Evolutionary conservation across 148 eudicot species (phyloP).

Genomic region (Talinum fruticosum): DNA sequence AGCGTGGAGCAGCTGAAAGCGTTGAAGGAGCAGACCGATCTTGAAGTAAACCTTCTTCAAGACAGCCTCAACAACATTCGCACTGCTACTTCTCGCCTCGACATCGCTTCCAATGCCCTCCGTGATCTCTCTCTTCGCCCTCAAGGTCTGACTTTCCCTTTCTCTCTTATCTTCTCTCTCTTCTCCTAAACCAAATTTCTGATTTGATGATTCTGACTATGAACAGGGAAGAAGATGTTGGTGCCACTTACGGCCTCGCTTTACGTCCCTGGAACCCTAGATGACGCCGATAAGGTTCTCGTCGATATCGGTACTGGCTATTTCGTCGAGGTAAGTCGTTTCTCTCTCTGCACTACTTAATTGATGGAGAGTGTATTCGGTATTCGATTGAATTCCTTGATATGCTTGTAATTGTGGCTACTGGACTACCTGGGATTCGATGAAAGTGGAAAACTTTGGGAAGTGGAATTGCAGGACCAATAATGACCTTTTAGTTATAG

Average conservation of each 20-base stretch:
- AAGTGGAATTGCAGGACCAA: background rate
- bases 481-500: background rate
- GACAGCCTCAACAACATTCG: constrained; percentile 92
- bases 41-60: constrained; percentile 77
- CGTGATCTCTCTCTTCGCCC: constrained; percentile 84
- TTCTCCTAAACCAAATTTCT: background rate
- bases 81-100: constrained; percentile 85
- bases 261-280: constrained; percentile 83
- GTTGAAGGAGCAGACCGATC: constrained; percentile 75
- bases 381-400: background rate
- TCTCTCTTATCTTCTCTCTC: background rate
- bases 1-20: constrained; percentile 74
- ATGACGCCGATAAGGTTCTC: constrained; percentile 72
- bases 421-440: background rate
- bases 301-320: constrained; percentile 97
- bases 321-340: constrained; percentile 62
- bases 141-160: constrained; percentile 33
- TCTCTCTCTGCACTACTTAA: background rate
- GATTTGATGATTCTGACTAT: background rate
- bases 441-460: background rate
- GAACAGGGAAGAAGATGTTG: constrained; percentile 69
- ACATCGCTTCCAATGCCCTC: constrained; percentile 72
- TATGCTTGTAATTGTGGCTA: background rate
- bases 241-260: constrained; percentile 94
- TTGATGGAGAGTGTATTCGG: background rate